Evolutionary conservation across 2,329 filamentous ascomycete species (phyloP).

Genomic region (Scedosporium dehoogii): DNA sequence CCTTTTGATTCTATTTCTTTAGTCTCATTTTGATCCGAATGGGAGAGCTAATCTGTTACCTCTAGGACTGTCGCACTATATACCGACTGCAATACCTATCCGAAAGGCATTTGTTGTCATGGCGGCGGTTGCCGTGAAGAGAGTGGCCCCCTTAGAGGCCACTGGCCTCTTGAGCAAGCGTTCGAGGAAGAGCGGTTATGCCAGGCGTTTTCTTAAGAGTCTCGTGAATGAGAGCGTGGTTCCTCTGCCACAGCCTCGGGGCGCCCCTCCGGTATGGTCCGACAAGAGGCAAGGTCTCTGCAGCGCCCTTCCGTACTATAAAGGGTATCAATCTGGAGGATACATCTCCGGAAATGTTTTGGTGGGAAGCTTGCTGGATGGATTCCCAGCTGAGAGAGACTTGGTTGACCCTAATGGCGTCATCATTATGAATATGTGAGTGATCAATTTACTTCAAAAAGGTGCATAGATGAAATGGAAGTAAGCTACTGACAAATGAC

Average conservation of each 20-base stretch:
- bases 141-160: not conserved
- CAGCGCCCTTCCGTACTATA: constrained; percentile 54
- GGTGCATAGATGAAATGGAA: too few relatives aligned
- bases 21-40: too few relatives aligned
- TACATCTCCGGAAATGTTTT: constrained; percentile 41
- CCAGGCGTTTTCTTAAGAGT: too few relatives aligned
- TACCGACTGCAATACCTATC: too few relatives aligned
- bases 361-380: constrained; percentile 50
- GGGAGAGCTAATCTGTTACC: too few relatives aligned
- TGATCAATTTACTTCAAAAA: constrained; percentile 7
- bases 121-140: too few relatives aligned
- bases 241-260: not conserved
- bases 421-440: constrained; percentile 53
- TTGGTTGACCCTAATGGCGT: constrained; percentile 17
- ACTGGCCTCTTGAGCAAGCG: not conserved
- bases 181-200: too few relatives aligned
- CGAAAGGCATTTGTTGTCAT: too few relatives aligned
- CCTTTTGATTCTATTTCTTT: too few relatives aligned
- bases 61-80: too few relatives aligned
- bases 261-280: constrained; percentile 38
- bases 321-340: constrained; percentile 47
- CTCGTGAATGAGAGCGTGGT: too few relatives aligned
- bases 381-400: constrained; percentile 41
- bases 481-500: constrained; percentile 10
- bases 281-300: constrained; percentile 49